Evolutionary conservation across 129 eudicot genomes (phyloP).

Genomic region (Helianthus annuus): DNA sequence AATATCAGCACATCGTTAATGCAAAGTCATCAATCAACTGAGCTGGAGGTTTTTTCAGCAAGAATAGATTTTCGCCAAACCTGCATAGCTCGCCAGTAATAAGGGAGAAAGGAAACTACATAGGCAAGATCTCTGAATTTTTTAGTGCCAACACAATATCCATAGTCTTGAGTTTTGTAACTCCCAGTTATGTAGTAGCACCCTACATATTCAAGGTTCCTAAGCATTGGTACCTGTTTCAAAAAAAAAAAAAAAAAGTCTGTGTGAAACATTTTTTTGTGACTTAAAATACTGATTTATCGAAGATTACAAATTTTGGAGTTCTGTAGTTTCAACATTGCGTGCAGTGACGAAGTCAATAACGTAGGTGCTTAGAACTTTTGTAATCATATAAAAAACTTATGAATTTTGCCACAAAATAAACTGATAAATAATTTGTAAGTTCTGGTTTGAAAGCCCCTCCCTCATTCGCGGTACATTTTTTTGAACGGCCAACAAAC

Average conservation of each 20-base stretch:
- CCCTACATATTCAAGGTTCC: slow-evolving; percentile 79
- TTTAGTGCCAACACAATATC: slow-evolving; percentile 70
- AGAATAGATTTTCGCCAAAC: slow-evolving; percentile 32
- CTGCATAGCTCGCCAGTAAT: slow-evolving; percentile 99
- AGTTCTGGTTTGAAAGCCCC: too few species aligned
- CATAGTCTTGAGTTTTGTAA: slow-evolving; percentile 84
- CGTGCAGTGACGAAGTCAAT: too few species aligned
- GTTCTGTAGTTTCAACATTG: too few species aligned
- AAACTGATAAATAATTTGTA: too few species aligned
- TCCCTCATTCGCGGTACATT: too few species aligned
- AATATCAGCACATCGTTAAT: neutral
- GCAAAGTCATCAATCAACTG: slow-evolving; percentile 1
- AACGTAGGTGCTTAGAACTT: too few species aligned
- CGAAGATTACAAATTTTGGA: neutral
- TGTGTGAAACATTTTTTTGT: neutral
- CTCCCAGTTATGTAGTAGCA: slow-evolving; percentile 96
- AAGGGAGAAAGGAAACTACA: slow-evolving; percentile 94
- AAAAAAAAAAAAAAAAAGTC: neutral
- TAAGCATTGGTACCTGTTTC: slow-evolving; percentile 83
- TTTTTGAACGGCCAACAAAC: too few species aligned
- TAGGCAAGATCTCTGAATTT: slow-evolving; percentile 86
- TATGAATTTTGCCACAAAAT: too few species aligned
- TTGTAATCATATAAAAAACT: too few species aligned
- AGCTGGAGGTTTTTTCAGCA: neutral
- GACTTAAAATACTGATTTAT: neutral